phyloP scores from a whole-genome alignment of 2,329 filamentous ascomycete genomes.

The Macrophomina phaseolina region DNA sequence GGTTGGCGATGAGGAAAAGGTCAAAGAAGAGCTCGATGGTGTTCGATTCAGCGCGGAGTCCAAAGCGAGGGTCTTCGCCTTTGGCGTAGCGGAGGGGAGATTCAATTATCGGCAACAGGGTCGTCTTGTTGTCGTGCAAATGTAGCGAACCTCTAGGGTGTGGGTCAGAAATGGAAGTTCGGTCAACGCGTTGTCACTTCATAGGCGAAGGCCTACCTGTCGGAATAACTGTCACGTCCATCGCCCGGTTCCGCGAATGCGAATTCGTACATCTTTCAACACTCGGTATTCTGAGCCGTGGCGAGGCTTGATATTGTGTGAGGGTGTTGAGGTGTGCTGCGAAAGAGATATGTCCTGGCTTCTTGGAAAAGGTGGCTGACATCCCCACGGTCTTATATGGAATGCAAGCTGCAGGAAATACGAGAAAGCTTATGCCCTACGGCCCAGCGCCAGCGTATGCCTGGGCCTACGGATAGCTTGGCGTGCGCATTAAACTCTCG shows the following conservation, averaged over 20 bases:
- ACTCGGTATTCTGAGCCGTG: no score
- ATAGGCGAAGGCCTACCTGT: not conserved
- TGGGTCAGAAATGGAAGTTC: not conserved
- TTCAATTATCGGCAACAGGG: not conserved
- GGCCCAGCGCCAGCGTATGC: not conserved
- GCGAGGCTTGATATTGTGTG: no score
- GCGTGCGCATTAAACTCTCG: conserved; percentile 8
- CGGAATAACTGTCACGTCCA: not conserved
- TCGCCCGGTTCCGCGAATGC: not conserved
- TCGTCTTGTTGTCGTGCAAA: not conserved
- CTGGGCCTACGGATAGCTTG: conserved; percentile 5
- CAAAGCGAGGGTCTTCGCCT: conserved; percentile 13
- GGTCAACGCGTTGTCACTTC: no score
- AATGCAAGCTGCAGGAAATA: not conserved
- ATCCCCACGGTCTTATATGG: not conserved
- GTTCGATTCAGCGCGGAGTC: conserved; percentile 4
- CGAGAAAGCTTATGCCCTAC: not conserved
- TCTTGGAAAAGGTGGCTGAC: not conserved
- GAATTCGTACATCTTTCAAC: conserved; percentile 5
- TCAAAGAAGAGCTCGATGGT: conserved; percentile 61
- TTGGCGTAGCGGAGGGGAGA: conserved; percentile 8
- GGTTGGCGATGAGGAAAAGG: conserved; percentile 65
- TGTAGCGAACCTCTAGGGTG: not conserved
- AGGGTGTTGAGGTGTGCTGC: not conserved
- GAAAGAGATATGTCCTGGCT: not conserved